Evolutionary conservation across 2,329 filamentous ascomycete genomes (phyloP).

Genomic region (Biscogniauxia sp.): DNA sequence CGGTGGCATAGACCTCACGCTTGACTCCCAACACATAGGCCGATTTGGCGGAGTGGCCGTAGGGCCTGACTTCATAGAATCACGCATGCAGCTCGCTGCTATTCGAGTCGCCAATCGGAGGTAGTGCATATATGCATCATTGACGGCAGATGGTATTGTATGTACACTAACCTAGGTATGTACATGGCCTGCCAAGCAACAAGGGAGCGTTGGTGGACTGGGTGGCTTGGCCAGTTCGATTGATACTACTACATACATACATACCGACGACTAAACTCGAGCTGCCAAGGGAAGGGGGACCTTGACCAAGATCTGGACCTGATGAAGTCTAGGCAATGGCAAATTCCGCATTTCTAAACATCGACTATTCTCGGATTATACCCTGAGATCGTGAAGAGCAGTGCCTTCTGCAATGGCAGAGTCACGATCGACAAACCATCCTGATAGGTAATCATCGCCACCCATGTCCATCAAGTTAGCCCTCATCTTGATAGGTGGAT

Average conservation of each 20-base stretch:
- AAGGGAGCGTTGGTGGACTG: neutral
- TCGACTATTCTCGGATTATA: conserved; percentile 36
- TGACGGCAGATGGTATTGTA: conserved; percentile 2
- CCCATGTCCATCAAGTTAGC: neutral
- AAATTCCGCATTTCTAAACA: conserved; percentile 31
- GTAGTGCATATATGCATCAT: conserved; percentile 30
- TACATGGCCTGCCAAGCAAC: neutral
- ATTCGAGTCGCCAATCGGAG: conserved; percentile 32
- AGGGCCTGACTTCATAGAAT: conserved; percentile 42
- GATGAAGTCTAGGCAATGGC: conserved; percentile 37
- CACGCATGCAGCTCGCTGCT: conserved; percentile 48
- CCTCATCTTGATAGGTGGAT: no score
- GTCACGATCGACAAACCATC: no score
- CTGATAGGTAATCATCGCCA: neutral
- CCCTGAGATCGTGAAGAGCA: conserved; percentile 31
- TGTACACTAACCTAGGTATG: no score
- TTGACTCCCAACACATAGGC: conserved; percentile 39
- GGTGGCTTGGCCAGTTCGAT: conserved; percentile 31
- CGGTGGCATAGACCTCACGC: conserved; percentile 36
- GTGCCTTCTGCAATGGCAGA: conserved; percentile 11
- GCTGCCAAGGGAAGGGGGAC: conserved; percentile 20
- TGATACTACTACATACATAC: conserved; percentile 33
- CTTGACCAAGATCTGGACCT: conserved; percentile 40
- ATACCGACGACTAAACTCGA: conserved; percentile 42
- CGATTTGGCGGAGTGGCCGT: conserved; percentile 51